Base-by-base conservation (phyloP, 2,329 filamentous ascomycete species). In the Ceratocystiopsis brevicomis region DNA sequence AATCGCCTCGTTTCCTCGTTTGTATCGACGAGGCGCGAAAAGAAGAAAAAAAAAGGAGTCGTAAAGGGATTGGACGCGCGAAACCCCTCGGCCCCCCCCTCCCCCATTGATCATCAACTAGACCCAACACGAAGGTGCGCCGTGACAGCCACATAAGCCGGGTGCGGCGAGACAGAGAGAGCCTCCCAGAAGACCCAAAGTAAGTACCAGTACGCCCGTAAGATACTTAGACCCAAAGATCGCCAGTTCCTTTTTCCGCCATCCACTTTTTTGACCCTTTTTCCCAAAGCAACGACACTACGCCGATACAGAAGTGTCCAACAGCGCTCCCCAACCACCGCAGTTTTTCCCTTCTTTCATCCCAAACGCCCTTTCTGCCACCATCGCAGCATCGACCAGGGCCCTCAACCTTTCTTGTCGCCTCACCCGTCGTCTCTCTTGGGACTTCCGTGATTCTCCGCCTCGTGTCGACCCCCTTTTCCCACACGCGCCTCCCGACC, bases 71-170 rank as follows among this genome's bases (percentile, higher is more conserved):
- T 35, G 17, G 37, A 39, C 35, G 32, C 41, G 17, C 25, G 25
- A 39, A 43, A 16, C 36, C 46, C 41, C 30, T n/a, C 36, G 32
- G 37, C 19, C 19, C 40, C 36, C 36, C 37, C 19, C 19, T 40
- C 38, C 15, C 32, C 44, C 40, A 45, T 49, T 47, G 49, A 49
- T 49, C 47, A 47, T 46, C 47, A 42, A 25, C 49, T 50, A 50
- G 47, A 46, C 47, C 49, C 43, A 50, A 50, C 49, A 43, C 25
- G 19, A 44, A 30, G 25, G 6, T 30, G 25, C 10, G 25, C 25
- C 25, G 25, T 30, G 25, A 19, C 38, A 43, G 40, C 45, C 43
- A 44, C 45, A 42, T 36, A 40, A 40, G 43, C 45, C 44, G 45
- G 45, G 49, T 47, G 46, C 45, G 47, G 46, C 48, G 44, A 48